These are phyloP conservation scores for Boletus coccyginus DNA, from an alignment of 768 basidiomycete species.

Conservation along the genomic window DNA sequence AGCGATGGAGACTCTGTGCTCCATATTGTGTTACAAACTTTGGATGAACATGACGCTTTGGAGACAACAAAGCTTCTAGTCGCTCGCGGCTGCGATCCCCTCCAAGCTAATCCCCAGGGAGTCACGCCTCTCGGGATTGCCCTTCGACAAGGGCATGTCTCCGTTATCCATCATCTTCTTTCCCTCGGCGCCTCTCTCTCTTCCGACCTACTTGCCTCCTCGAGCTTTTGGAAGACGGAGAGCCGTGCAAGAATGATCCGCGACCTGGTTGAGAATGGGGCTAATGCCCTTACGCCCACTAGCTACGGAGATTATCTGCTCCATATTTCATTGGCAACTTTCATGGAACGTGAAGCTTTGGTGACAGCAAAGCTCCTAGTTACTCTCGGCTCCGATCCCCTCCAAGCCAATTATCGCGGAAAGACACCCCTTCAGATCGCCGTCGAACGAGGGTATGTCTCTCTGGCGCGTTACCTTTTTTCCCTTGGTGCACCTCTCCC, in stretches of 20 bases:
- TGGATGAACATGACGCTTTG: neutral
- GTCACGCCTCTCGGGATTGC: neutral
- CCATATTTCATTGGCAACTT: neutral
- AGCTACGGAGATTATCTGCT: neutral
- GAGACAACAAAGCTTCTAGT: neutral
- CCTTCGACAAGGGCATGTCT: neutral
- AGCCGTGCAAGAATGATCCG: neutral
- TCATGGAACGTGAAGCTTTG: neutral
- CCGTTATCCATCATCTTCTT: neutral
- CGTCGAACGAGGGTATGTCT: neutral
- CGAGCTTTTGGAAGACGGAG: neutral
- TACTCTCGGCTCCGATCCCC: neutral
- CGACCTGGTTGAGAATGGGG: neutral
- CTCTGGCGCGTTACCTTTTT: neutral
- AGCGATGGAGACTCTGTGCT: neutral
- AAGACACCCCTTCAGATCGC: neutral
- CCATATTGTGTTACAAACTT: neutral
- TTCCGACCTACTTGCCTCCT: neutral
- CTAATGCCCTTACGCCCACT: neutral
- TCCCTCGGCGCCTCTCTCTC: neutral
- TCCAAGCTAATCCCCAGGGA: neutral
- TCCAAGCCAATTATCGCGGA: neutral
- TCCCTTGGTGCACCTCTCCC: neutral
- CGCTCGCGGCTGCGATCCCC: neutral
- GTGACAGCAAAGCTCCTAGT: neutral